Evolutionary conservation across 139 green algal genomes (phyloP), one percentile per base, ranked within the genome.

Genomic region (Pleodorina starrii): DNA sequence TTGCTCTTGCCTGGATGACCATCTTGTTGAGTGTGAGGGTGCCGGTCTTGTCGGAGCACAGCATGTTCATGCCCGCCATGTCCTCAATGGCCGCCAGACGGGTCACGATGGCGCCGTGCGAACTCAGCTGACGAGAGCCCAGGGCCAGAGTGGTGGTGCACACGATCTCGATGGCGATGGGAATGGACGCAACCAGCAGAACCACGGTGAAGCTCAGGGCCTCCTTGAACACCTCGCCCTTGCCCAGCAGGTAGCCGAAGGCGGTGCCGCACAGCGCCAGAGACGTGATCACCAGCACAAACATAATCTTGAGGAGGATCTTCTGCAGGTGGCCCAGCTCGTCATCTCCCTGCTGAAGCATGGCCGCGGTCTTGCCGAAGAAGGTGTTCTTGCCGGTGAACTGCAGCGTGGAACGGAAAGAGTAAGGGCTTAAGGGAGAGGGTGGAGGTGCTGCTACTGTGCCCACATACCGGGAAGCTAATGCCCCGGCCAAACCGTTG

Each of bases 11-110:
- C 91, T 98, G 94, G 78, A 98, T 94, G 66, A 93, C 94, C 95
- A 98, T 97, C 92, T 98, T 97, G 95, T 98, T 98, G 66, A 98
- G 92, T 10, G 96, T 98, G 25, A 98, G 93, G 12, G 96, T 98
- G 75, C 96, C 96, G 7, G 96, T 98, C 88, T 98, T 98, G 90
- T 97, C 96, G 10, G 92, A 96, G 95, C 96, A 98, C 29, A 98
- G 94, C 92, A 98, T 97, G 93, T 98, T 97, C 96, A 98, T 98
- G 75, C 95, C 95, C 1, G 96, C 96, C 91, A 98, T 95, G 92
- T 98, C 96, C 93, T 98, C 96, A 43, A 98, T 98, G 19, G 96
- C 93, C 11, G 92, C 92, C 89, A 97, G 95, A 29, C 95, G 92
- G 10, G 95, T 95, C 38, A 98, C 96, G 76, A 98, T 98, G n/a